Evolutionary conservation across 2,329 filamentous ascomycete species (phyloP), one percentile per base, ranked within the genome.

Genomic region (Ascochyta clinopodiicola): DNA sequence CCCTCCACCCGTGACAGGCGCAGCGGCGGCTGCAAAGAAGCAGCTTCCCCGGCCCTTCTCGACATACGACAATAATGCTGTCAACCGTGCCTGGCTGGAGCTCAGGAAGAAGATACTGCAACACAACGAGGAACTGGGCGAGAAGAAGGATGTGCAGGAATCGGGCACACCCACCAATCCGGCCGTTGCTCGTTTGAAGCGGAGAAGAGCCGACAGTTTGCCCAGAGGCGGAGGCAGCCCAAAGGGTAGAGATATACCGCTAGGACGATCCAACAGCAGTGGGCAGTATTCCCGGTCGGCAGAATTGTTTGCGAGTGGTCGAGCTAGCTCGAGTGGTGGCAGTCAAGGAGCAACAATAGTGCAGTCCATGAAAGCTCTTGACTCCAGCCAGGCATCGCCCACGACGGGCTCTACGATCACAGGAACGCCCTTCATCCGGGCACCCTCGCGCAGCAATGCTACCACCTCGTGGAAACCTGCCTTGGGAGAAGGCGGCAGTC

Each of bases 31-130:
- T 45, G 71, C 81, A 13, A 75, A 81, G 31, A 87, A 84, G 64
- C 81, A 84, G 32, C 84, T 86, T 42, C 85, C 92, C 8, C 86
- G 90, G 38, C 91, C 92, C 0, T 96, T 96, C 74, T 89, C 90
- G 0, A 81, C 81, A 4, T 87, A 86, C 54, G 92, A 96, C 76
- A 96, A 94, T 63, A 86, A 88, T 62, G 86, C 88, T 2, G 80
- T 96, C 12, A 91, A 96, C 71, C 85, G 86, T 60, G 86, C 91
- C 32, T 96, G 93, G 91, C 77, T 88, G 38, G 77, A 80, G 15
- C 79, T 95, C 15, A 81, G 29, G 73, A 80, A 54, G 72, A 80
- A 59, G 78, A 83, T 73, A 70, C 78, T 57, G 70, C 77, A 59
- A 78, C 81, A 73, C 50, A 72, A 72, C 45, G 73, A 77, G 58